These are phyloP conservation scores for Candida insectalens DNA, from an alignment of 805 yeast genomes.

Conservation along the genomic window DNA sequence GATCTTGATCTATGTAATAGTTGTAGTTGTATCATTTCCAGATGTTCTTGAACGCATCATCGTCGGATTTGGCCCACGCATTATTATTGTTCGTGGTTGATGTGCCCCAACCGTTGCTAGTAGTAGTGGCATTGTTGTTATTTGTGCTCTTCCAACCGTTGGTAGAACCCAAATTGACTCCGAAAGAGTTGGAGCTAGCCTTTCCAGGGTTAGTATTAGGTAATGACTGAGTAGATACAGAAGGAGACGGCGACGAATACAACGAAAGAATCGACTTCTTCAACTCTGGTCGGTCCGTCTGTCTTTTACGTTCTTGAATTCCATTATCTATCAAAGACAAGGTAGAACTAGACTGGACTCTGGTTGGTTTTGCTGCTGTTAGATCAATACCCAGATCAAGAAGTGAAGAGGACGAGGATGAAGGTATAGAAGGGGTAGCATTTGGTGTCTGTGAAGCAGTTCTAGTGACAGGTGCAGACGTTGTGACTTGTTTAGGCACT, in stretches of 20 bases:
- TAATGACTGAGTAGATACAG: neutral
- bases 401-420: conserved; percentile 5
- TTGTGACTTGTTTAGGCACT: conserved; percentile 1
- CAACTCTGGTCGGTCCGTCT: conserved; percentile 58
- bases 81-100: too few species aligned
- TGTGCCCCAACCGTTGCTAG: too few species aligned
- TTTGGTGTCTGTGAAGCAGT: neutral
- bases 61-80: conserved; percentile 7
- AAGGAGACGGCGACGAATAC: conserved; percentile 54
- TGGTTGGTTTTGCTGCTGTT: conserved; percentile 1
- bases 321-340: conserved; percentile 4
- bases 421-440: neutral
- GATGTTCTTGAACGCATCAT: conserved; percentile 24
- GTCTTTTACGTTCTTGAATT: conserved; percentile 4
- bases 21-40: conserved; percentile 15
- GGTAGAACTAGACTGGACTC: conserved; percentile 4
- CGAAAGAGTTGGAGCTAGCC: conserved; percentile 2
- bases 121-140: neutral
- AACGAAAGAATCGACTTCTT: conserved; percentile 87
- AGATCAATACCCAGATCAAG: conserved; percentile 2
- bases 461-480: conserved; percentile 1
- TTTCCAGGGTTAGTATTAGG: too few species aligned
- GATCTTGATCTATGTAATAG: too few species aligned
- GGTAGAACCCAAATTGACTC: conserved; percentile 3
- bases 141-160: neutral